Percentiles rank a stretch among this genome's conserved stretches.
These are phyloP conservation scores for Inonotus obliquus DNA, from an alignment of 1,284 basidiomycete genomes.

Conservation along the genomic window DNA sequence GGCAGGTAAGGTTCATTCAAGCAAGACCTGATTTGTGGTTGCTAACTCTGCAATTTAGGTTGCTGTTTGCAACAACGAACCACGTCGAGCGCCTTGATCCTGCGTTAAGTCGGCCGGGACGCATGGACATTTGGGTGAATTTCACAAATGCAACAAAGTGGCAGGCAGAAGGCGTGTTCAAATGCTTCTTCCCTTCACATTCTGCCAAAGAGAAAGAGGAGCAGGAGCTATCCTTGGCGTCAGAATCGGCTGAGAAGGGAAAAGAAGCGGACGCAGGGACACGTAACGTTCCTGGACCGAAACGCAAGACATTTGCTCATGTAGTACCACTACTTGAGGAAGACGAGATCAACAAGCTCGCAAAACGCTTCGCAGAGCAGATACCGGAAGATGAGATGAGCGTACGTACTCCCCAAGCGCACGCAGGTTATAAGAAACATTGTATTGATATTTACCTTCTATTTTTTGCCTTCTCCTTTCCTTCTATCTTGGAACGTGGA, in stretches of 20 bases:
- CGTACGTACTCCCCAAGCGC: slow-evolving; percentile 38
- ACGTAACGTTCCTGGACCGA: slow-evolving; percentile 62
- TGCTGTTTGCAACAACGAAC: slow-evolving; percentile 80
- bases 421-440: slow-evolving; percentile 4
- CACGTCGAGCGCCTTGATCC: slow-evolving; percentile 84
- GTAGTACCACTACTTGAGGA: slow-evolving; percentile 64
- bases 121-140: slow-evolving; percentile 87
- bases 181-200: slow-evolving; percentile 83
- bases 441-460: slow-evolving; percentile 7
- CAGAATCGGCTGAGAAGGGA: not conserved
- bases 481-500: slow-evolving; percentile 2
- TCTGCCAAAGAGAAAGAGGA: slow-evolving; percentile 35
- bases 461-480: not conserved
- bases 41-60: slow-evolving; percentile 34
- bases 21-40: slow-evolving; percentile 19
- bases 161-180: slow-evolving; percentile 87
- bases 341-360: slow-evolving; percentile 66
- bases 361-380: slow-evolving; percentile 69
- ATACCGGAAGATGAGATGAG: slow-evolving; percentile 82
- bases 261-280: slow-evolving; percentile 27
- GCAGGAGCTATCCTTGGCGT: slow-evolving; percentile 3
- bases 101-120: slow-evolving; percentile 72
- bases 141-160: slow-evolving; percentile 82
- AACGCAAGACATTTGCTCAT: slow-evolving; percentile 52
- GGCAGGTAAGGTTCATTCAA: slow-evolving; percentile 54